Conservation (phyloP, 306 rosid genomes). For the Prunus davidiana region DNA sequence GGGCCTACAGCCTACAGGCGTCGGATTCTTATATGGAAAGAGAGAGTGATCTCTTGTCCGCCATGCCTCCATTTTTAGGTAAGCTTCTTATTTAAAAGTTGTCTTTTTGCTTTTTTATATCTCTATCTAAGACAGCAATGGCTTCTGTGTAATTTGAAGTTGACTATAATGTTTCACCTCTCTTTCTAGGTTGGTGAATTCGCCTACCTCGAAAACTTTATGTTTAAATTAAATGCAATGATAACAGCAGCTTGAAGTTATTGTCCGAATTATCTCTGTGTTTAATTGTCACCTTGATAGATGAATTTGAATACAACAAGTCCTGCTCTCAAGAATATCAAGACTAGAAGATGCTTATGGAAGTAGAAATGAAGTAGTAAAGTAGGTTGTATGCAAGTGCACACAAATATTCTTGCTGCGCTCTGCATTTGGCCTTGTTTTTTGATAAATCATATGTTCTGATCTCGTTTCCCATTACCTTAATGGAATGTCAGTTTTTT, state of each 20-base stretch:
- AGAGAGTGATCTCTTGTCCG: conserved; percentile 60
- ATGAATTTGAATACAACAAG: neutral
- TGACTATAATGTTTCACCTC: conserved; percentile 2
- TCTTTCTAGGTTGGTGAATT: conserved; percentile 55
- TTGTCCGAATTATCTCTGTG: neutral
- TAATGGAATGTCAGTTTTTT: neutral
- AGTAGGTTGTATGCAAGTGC: neutral
- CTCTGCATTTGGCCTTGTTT: neutral
- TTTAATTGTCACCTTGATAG: neutral
- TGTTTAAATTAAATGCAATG: neutral
- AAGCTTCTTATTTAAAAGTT: conserved; percentile 10
- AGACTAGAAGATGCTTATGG: too few relatives aligned
- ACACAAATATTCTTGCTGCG: neutral
- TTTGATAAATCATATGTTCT: too few relatives aligned
- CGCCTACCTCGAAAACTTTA: neutral
- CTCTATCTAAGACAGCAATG: neutral
- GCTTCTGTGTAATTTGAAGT: neutral
- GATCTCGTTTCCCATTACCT: neutral
- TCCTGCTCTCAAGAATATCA: too few relatives aligned
- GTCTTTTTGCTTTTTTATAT: neutral
- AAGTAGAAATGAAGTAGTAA: too few relatives aligned
- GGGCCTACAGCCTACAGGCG: conserved; percentile 73
- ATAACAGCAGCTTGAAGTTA: neutral
- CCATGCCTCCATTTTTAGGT: conserved; percentile 96
- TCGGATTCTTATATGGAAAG: conserved; percentile 87